A percentile compares a stretch with the other conserved stretches of the same genome.
Evolutionary conservation across 1,284 basidiomycete genomes (phyloP).

Genomic region (Amylostereum chailletii): DNA sequence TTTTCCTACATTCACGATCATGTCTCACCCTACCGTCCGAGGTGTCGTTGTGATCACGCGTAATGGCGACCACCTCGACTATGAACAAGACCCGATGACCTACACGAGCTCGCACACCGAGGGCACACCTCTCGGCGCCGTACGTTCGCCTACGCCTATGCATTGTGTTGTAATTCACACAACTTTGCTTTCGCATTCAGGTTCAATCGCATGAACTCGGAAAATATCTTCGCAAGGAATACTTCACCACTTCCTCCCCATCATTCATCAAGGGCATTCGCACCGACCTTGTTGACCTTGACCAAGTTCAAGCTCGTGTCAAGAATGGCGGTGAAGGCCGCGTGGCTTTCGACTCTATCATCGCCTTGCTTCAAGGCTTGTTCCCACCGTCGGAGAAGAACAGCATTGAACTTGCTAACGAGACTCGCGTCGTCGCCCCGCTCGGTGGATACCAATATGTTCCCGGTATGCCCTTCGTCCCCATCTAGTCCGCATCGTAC

Average conservation of each 20-base stretch:
- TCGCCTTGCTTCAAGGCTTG: conserved; percentile 70
- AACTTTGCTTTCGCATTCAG: conserved; percentile 24
- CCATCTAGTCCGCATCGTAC: background rate
- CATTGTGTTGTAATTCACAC: background rate
- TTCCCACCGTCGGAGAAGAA: conserved; percentile 68
- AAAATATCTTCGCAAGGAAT: conserved; percentile 53
- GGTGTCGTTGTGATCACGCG: conserved; percentile 78
- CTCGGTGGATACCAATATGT: conserved; percentile 83
- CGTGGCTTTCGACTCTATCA: conserved; percentile 77
- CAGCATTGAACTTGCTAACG: conserved; percentile 72
- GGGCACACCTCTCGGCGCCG: conserved; percentile 80
- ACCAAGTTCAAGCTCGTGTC: conserved; percentile 64
- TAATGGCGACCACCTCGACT: conserved; percentile 73
- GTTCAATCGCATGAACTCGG: conserved; percentile 71
- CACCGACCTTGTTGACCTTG: conserved; percentile 59
- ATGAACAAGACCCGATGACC: conserved; percentile 61
- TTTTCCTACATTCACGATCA: conserved; percentile 15
- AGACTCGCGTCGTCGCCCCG: conserved; percentile 61
- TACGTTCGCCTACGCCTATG: conserved; percentile 22
- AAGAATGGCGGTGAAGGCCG: conserved; percentile 80
- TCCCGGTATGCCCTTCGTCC: conserved; percentile 36
- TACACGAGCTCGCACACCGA: conserved; percentile 67
- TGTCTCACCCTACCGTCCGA: conserved; percentile 56
- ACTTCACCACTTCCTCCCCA: conserved; percentile 55
- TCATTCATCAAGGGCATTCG: conserved; percentile 63